Evolutionary conservation across 208 protist genomes (phyloP).

Genomic region (Trypanosoma theileri): DNA sequence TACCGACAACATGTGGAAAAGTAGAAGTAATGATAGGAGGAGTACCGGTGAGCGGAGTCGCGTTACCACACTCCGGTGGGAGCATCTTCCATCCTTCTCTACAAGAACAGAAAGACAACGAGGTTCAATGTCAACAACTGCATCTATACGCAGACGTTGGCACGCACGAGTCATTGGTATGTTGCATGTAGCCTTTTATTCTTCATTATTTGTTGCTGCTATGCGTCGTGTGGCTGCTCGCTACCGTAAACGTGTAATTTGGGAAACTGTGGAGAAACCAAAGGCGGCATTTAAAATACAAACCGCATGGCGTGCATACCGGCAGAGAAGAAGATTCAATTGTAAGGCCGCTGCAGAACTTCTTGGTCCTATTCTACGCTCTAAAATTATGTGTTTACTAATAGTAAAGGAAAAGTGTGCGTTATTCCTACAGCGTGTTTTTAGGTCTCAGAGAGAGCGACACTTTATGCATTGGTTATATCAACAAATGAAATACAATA

Average conservation of each 20-base stretch:
- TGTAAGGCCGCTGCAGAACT: conserved; percentile 32
- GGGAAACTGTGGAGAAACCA: conserved; percentile 44
- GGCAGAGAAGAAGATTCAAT: conserved; percentile 43
- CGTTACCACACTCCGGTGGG: too few relatives aligned
- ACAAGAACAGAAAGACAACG: background rate
- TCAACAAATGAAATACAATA: conserved; percentile 48
- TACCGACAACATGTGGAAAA: too few relatives aligned
- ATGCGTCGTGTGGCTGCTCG: conserved; percentile 35
- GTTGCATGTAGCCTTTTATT: conserved; percentile 18
- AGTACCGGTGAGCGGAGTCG: too few relatives aligned
- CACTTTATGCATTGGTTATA: conserved; percentile 62
- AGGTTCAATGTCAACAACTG: background rate
- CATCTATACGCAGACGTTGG: background rate
- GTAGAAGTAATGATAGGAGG: too few relatives aligned
- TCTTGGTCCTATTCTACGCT: conserved; percentile 55
- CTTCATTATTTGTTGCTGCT: conserved; percentile 26
- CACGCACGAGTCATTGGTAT: background rate
- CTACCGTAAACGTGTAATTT: conserved; percentile 27
- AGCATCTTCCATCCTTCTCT: too few relatives aligned
- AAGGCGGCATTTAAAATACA: conserved; percentile 66
- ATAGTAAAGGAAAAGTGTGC: conserved; percentile 45
- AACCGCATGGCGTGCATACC: conserved; percentile 53
- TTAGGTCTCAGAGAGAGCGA: conserved; percentile 53
- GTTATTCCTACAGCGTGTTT: conserved; percentile 68
- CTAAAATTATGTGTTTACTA: conserved; percentile 37